Evolutionary conservation across 768 basidiomycete species (phyloP).

Genomic region (Calocera cornea): DNA sequence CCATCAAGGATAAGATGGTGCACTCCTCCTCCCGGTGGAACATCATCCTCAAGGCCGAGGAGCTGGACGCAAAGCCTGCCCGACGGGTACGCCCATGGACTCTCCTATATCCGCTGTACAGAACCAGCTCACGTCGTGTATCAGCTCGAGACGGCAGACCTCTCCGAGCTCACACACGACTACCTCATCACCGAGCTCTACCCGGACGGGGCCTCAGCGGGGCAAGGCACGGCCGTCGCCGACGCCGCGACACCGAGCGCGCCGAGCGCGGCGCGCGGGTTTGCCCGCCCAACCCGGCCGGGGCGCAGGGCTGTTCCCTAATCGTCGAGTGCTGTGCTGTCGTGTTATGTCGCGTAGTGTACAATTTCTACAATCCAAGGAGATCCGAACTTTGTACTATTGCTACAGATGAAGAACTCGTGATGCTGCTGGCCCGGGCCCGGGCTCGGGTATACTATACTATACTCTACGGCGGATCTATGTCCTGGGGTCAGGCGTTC

Average conservation of each 20-base stretch:
- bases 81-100: not conserved
- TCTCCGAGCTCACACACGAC: slow-evolving; percentile 50
- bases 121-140: slow-evolving; percentile 21
- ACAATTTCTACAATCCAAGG: not conserved
- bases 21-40: slow-evolving; percentile 60
- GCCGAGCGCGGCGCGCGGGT: not conserved
- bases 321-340: not conserved
- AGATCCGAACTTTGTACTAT: not conserved
- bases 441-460: too few species aligned
- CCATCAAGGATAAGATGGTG: slow-evolving; percentile 77
- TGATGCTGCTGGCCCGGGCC: too few species aligned
- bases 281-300: not conserved
- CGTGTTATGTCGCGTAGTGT: not conserved
- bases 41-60: slow-evolving; percentile 44
- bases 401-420: not conserved
- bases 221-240: not conserved
- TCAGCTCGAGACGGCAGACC: slow-evolving; percentile 72
- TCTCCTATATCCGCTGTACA: slow-evolving; percentile 21
- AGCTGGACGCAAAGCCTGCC: slow-evolving; percentile 20
- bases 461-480: too few species aligned
- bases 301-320: not conserved
- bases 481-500: not conserved
- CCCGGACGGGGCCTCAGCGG: not conserved
- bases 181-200: slow-evolving; percentile 46
- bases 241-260: not conserved